Conservation (phyloP, 2,329 filamentous ascomycete genomes). For the Trichophyton equinum region DNA sequence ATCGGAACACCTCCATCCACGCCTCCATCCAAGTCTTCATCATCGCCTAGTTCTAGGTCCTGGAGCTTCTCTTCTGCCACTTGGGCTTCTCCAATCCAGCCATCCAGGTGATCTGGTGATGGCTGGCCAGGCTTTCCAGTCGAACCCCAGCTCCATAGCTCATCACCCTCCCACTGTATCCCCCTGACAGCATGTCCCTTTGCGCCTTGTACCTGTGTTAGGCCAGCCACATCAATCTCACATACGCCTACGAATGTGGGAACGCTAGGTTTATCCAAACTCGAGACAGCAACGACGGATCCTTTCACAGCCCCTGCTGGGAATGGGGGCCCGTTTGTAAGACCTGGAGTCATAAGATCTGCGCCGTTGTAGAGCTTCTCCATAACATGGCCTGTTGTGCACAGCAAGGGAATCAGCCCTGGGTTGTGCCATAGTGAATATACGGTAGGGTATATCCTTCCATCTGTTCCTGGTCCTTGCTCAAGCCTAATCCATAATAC, state of each 20-base stretch:
- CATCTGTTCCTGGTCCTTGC: conserved; percentile 35
- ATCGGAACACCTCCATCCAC: conserved; percentile 12
- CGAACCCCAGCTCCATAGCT: conserved; percentile 53
- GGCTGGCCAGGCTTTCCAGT: conserved; percentile 41
- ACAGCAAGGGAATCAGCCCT: conserved; percentile 48
- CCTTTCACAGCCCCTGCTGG: conserved; percentile 46
- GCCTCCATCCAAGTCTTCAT: conserved; percentile 18
- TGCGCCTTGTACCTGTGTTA: conserved; percentile 44
- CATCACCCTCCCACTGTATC: conserved; percentile 56
- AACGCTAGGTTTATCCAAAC: conserved; percentile 46
- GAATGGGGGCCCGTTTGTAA: conserved; percentile 53
- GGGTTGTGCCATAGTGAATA: conserved; percentile 57
- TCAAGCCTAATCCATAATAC: conserved; percentile 54
- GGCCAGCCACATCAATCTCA: conserved; percentile 46
- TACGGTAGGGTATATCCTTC: conserved; percentile 38
- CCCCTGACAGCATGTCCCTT: conserved; percentile 54
- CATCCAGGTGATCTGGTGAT: conserved; percentile 42
- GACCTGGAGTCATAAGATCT: conserved; percentile 56
- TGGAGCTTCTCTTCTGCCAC: conserved; percentile 28
- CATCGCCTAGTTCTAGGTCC: conserved; percentile 31
- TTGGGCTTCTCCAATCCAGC: conserved; percentile 33
- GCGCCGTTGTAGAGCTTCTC: conserved; percentile 52
- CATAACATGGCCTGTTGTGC: conserved; percentile 47
- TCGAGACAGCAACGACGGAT: conserved; percentile 51
- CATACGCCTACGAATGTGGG: conserved; percentile 54